Percentiles rank a stretch among this genome's conserved stretches.
phyloP scores from a whole-genome alignment of 2,329 filamentous ascomycete genomes.

The Aquanectria penicillioides region DNA sequence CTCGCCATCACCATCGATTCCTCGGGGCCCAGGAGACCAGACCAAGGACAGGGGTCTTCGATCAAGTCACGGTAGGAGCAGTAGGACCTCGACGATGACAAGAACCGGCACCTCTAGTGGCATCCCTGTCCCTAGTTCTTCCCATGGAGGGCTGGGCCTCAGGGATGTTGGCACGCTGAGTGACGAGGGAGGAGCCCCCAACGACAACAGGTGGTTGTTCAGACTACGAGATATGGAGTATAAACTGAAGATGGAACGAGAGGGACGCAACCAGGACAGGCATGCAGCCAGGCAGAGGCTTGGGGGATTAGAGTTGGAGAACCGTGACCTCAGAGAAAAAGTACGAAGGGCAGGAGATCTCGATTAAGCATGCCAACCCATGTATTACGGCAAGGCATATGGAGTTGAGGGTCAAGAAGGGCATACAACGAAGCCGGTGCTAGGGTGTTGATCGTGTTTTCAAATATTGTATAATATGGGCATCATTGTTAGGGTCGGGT shows the following conservation, averaged over 20 bases:
- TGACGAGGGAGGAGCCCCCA: constrained; percentile 39
- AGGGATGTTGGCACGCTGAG: constrained; percentile 43
- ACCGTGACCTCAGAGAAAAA: constrained; percentile 73
- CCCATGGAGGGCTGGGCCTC: constrained; percentile 35
- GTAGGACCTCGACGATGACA: constrained; percentile 46
- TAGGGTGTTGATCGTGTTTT: constrained; percentile 32
- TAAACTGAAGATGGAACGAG: constrained; percentile 88
- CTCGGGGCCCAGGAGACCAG: constrained; percentile 61
- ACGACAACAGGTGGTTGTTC: constrained; percentile 84
- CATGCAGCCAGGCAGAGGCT: constrained; percentile 83
- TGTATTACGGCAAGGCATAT: constrained; percentile 12
- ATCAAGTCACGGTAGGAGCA: constrained; percentile 39
- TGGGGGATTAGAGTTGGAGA: constrained; percentile 79
- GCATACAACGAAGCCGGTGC: constrained; percentile 33
- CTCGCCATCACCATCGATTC: constrained; percentile 64
- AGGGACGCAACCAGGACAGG: constrained; percentile 85
- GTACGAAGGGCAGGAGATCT: constrained; percentile 55
- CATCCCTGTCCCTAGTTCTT: constrained; percentile 39
- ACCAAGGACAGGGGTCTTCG: constrained; percentile 53
- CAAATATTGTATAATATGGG: constrained; percentile 38
- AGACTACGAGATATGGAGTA: constrained; percentile 87
- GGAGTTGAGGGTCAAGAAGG: constrained; percentile 25
- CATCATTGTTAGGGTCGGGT: constrained; percentile 29
- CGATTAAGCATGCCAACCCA: constrained; percentile 32
- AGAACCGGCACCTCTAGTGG: constrained; percentile 44